phyloP scores from a whole-genome alignment of 306 rosid species.

The Morella rubra region DNA sequence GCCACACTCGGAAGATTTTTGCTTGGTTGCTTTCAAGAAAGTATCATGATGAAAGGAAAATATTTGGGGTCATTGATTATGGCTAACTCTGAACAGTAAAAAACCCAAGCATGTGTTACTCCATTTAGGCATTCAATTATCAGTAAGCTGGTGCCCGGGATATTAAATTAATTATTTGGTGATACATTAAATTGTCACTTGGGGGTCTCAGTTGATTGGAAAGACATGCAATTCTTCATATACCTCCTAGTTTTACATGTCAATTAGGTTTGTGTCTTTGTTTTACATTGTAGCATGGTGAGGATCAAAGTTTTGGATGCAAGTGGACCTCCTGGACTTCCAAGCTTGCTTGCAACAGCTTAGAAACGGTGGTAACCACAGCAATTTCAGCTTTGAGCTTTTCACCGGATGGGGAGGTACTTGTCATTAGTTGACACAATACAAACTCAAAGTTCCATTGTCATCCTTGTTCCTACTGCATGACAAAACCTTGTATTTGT shows the following conservation, averaged over 20 bases:
- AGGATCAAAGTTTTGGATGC: conserved; percentile 91
- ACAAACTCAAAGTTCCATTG: conserved; percentile 2
- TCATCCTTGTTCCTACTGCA: background rate
- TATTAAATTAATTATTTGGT: background rate
- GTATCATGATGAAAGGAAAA: background rate
- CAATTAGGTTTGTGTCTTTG: conserved; percentile 8
- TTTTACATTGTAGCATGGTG: conserved; percentile 53
- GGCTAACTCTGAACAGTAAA: background rate
- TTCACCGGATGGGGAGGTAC: conserved; percentile 99
- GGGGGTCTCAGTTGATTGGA: background rate
- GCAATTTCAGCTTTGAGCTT: conserved; percentile 92
- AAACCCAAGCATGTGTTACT: background rate
- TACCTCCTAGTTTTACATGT: background rate
- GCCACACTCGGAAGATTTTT: background rate
- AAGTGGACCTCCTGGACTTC: conserved; percentile 99
- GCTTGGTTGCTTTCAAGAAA: background rate
- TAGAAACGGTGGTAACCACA: conserved; percentile 50
- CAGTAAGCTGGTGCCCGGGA: background rate
- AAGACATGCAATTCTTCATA: background rate
- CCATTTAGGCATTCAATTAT: background rate
- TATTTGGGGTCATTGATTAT: background rate
- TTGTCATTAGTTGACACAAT: conserved; percentile 12
- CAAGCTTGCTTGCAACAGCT: conserved; percentile 66
- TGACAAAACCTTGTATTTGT: background rate
- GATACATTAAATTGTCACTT: background rate